These are phyloP conservation scores for Leptographium lundbergii DNA, from an alignment of 2,329 filamentous ascomycete species.

Conservation along the genomic window DNA sequence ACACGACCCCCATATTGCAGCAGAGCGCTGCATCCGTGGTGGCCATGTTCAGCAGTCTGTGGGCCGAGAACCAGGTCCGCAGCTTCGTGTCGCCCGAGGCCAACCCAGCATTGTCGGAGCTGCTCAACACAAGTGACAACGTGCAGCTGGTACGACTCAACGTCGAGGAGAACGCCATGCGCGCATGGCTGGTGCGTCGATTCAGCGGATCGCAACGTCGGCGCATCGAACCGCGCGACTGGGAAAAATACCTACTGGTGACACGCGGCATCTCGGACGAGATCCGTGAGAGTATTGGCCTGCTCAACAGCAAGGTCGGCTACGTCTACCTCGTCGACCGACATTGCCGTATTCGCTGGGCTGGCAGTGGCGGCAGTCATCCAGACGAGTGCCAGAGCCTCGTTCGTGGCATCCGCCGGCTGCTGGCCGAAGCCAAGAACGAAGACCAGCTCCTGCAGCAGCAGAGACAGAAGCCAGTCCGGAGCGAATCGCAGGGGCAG, in stretches of 20 bases:
- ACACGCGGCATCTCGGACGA: conserved; percentile 44
- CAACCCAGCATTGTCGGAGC: conserved; percentile 57
- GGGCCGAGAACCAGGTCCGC: conserved; percentile 71
- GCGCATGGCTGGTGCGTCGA: conserved; percentile 43
- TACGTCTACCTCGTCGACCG: conserved; percentile 87
- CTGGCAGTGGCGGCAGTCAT: conserved; percentile 61
- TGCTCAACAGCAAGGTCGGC: conserved; percentile 84
- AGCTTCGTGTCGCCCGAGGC: conserved; percentile 53
- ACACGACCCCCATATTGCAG: conserved; percentile 62
- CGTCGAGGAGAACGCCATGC: conserved; percentile 67
- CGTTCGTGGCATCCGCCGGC: conserved; percentile 47
- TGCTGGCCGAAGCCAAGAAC: conserved; percentile 30
- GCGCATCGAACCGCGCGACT: conserved; percentile 36
- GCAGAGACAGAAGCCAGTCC: not conserved
- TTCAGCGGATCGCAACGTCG: conserved; percentile 42
- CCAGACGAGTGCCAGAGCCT: conserved; percentile 55
- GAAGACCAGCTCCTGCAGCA: not conserved
- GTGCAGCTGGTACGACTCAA: conserved; percentile 78
- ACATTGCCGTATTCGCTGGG: conserved; percentile 86
- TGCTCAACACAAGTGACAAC: conserved; percentile 32
- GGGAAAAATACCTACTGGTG: conserved; percentile 50
- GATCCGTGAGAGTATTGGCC: conserved; percentile 48
- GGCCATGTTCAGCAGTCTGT: conserved; percentile 66
- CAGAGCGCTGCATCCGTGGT: conserved; percentile 54
- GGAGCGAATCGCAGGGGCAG: not conserved